phyloP scores from a whole-genome alignment of 169 alveolate genomes.

The Cryptosporidium ubiquitum region DNA sequence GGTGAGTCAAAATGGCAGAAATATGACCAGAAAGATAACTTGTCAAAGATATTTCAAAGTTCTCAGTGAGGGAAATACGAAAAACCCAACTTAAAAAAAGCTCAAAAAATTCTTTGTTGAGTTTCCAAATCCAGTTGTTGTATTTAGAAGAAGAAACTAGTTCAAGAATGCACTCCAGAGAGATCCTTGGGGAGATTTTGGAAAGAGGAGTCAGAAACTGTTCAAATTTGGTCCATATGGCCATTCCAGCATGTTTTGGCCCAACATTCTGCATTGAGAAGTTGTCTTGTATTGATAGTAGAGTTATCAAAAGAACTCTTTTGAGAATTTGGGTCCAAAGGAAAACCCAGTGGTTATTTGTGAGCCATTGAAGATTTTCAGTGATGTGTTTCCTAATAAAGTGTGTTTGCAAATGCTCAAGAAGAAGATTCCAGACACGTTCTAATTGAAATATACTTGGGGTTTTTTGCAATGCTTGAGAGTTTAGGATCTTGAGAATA shows the following conservation, averaged over 20 bases:
- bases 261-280: background rate
- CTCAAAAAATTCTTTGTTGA: background rate
- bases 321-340: conserved; percentile 43
- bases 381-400: conserved; percentile 51
- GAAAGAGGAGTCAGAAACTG: conserved; percentile 10
- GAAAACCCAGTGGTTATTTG: conserved; percentile 64
- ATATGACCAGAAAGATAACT: conserved; percentile 30
- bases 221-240: conserved; percentile 11
- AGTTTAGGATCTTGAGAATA: background rate
- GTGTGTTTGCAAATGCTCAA: conserved; percentile 9
- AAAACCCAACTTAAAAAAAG: conserved; percentile 24
- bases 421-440: conserved; percentile 7
- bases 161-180: conserved; percentile 19
- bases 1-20: background rate
- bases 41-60: conserved; percentile 24
- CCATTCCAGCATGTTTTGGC: background rate
- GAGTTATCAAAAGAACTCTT: background rate
- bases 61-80: conserved; percentile 18
- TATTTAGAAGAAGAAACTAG: background rate
- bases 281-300: background rate
- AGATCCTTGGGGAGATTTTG: conserved; percentile 44
- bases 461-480: background rate
- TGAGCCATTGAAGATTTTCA: conserved; percentile 50
- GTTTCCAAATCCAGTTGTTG: conserved; percentile 32
- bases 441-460: background rate